Conservation (phyloP, 1,139 yeast species). For the Scheffersomyces lignicola region DNA sequence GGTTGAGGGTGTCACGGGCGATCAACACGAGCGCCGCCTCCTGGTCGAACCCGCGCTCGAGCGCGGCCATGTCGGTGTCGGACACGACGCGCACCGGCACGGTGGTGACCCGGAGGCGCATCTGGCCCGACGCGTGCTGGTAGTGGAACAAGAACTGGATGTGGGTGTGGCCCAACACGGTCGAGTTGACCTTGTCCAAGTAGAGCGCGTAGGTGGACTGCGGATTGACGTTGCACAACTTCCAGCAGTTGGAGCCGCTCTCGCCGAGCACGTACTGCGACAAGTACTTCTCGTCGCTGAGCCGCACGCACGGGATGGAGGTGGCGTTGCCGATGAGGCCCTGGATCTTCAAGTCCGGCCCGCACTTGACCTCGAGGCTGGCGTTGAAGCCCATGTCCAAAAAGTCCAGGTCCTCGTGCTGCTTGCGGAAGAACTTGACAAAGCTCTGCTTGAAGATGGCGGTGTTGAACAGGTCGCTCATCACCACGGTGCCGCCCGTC, state of each 20-base stretch:
- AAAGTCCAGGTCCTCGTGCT: constrained; percentile 29
- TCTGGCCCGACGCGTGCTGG: constrained; percentile 55
- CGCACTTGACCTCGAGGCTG: constrained; percentile 53
- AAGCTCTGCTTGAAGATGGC: constrained; percentile 68
- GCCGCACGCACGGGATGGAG: constrained; percentile 32
- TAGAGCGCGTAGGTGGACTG: constrained; percentile 60
- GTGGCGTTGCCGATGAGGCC: constrained; percentile 65
- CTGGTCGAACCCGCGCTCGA: constrained; percentile 58
- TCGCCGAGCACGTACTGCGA: constrained; percentile 44
- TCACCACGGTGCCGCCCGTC: constrained; percentile 63
- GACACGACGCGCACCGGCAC: constrained; percentile 42
- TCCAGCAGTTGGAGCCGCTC: constrained; percentile 62
- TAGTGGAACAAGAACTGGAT: constrained; percentile 78
- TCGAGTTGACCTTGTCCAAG: constrained; percentile 43
- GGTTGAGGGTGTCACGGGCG: constrained; percentile 54
- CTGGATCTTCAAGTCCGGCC: constrained; percentile 49
- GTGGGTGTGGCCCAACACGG: constrained; percentile 26
- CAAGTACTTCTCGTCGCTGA: constrained; percentile 20
- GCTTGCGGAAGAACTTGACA: constrained; percentile 45
- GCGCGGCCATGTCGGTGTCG: constrained; percentile 41
- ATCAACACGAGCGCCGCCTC: constrained; percentile 68
- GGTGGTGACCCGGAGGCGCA: constrained; percentile 52
- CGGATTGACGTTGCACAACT: constrained; percentile 53
- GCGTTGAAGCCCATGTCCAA: constrained; percentile 58
- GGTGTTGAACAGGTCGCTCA: constrained; percentile 64